A percentile compares a stretch with the other conserved stretches of the same genome.
Evolutionary conservation across 495 filamentous ascomycete species (phyloP).

Genomic region (Trichoderma erinaceum): DNA sequence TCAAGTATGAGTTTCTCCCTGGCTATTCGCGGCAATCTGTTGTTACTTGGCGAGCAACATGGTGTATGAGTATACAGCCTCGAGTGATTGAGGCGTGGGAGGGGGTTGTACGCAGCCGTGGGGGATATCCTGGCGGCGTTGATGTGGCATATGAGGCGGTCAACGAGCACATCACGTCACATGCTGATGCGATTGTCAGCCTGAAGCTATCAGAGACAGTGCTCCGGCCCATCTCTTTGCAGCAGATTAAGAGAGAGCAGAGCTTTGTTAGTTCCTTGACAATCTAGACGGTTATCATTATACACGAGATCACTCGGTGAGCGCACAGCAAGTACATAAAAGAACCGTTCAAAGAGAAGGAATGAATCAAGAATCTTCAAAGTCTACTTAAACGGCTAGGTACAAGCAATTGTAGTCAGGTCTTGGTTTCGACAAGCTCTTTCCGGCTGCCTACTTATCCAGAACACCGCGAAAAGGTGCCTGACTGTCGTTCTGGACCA

Average conservation of each 20-base stretch:
- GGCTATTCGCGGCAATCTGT: background rate
- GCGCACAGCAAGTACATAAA: background rate
- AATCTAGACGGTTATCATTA: constrained; percentile 1
- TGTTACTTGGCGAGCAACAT: constrained; percentile 11
- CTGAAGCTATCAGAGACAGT: constrained; percentile 12
- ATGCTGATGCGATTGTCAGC: constrained; percentile 7
- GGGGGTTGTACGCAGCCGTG: constrained; percentile 10
- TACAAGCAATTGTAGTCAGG: constrained; percentile 7
- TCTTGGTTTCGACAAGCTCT: constrained; percentile 10
- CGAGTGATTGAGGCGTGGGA: constrained; percentile 8
- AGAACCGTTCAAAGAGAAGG: background rate
- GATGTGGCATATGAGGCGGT: constrained; percentile 10
- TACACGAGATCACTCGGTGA: background rate
- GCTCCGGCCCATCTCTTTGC: constrained; percentile 11
- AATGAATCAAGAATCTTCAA: background rate
- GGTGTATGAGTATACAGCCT: constrained; percentile 13
- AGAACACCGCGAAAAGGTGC: background rate
- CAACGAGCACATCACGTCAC: constrained; percentile 11
- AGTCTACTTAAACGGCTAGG: background rate
- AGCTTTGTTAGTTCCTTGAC: constrained; percentile 7
- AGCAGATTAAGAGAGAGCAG: constrained; percentile 13
- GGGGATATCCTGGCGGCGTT: constrained; percentile 3
- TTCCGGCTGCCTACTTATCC: background rate
- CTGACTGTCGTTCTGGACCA: background rate
- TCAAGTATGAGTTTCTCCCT: constrained; percentile 7